phyloP scores from a whole-genome alignment of 2,329 filamentous ascomycete genomes.

The Mariannaea elegans region DNA sequence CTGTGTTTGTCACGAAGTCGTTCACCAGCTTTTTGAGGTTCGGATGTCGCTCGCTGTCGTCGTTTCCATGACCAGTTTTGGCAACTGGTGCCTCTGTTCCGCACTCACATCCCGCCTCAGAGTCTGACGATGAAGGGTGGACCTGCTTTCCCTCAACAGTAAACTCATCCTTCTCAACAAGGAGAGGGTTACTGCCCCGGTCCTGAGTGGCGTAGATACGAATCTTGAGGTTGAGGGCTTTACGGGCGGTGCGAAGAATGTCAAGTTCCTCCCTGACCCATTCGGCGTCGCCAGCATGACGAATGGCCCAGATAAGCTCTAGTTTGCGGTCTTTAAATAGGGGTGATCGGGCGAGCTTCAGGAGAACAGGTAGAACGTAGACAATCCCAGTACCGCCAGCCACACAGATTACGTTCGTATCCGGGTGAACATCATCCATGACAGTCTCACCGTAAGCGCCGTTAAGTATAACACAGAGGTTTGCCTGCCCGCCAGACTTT shows the following conservation, averaged over 20 bases:
- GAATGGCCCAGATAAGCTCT: slow-evolving; percentile 72
- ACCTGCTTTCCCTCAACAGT: slow-evolving; percentile 24
- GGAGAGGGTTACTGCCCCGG: slow-evolving; percentile 26
- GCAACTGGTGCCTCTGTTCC: slow-evolving; percentile 42
- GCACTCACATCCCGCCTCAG: slow-evolving; percentile 36
- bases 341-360: slow-evolving; percentile 48
- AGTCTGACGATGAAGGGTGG: slow-evolving; percentile 38
- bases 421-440: slow-evolving; percentile 49
- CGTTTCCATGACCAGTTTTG: slow-evolving; percentile 40
- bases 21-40: slow-evolving; percentile 56
- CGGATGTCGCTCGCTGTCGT: slow-evolving; percentile 50
- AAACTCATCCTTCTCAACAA: slow-evolving; percentile 33
- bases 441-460: slow-evolving; percentile 70
- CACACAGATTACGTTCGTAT: slow-evolving; percentile 52
- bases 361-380: slow-evolving; percentile 50
- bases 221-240: slow-evolving; percentile 57
- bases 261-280: slow-evolving; percentile 69
- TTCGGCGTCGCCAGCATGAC: slow-evolving; percentile 60
- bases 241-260: slow-evolving; percentile 49
- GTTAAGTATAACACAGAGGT: slow-evolving; percentile 66
- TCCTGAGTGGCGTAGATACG: slow-evolving; percentile 69
- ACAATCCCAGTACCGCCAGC: slow-evolving; percentile 53
- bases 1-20: slow-evolving; percentile 58
- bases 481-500: slow-evolving; percentile 36
- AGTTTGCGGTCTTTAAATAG: slow-evolving; percentile 58